These are phyloP conservation scores for Platanthera guangdongensis DNA, from an alignment of 106 monocot species.

Conservation along the genomic window DNA sequence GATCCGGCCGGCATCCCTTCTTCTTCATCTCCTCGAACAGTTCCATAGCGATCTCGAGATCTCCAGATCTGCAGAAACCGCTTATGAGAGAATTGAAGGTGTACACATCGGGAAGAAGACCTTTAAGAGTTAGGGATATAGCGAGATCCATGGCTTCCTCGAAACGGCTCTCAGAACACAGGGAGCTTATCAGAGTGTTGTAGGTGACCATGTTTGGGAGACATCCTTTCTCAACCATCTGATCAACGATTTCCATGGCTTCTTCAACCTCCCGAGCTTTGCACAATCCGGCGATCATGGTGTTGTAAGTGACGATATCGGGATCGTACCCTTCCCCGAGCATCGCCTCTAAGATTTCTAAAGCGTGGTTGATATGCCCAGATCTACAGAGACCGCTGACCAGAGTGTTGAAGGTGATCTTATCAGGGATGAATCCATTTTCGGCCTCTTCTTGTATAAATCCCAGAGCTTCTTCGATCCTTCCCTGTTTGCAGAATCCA, in stretches of 20 bases:
- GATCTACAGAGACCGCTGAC: constrained; percentile 64
- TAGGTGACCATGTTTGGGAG: constrained; percentile 79
- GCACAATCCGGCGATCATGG: constrained; percentile 57
- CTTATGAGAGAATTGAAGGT: constrained; percentile 82
- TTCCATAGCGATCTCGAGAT: constrained; percentile 37
- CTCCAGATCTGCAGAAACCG: constrained; percentile 56
- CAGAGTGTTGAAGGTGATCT: constrained; percentile 80
- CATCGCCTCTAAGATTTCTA: constrained; percentile 82
- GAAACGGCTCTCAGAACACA: constrained; percentile 48
- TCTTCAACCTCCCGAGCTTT: constrained; percentile 62
- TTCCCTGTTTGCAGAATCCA: constrained; percentile 70
- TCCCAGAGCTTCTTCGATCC: constrained; percentile 57
- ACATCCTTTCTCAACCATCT: constrained; percentile 58
- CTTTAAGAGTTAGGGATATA: constrained; percentile 44
- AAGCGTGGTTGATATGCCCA: constrained; percentile 48
- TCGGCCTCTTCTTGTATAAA: constrained; percentile 52
- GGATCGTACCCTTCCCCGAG: constrained; percentile 68
- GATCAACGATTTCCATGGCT: constrained; percentile 48
- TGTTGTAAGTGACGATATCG: constrained; percentile 75
- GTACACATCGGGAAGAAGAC: constrained; percentile 55
- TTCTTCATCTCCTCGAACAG: constrained; percentile 87
- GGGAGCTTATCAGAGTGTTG: constrained; percentile 64
- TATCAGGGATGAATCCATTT: constrained; percentile 71
- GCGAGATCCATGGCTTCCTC: constrained; percentile 92
- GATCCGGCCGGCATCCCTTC: constrained; percentile 61